Evolutionary conservation across 2,329 filamentous ascomycete genomes (phyloP).

Genomic region (Trichoderma brevicompactum): DNA sequence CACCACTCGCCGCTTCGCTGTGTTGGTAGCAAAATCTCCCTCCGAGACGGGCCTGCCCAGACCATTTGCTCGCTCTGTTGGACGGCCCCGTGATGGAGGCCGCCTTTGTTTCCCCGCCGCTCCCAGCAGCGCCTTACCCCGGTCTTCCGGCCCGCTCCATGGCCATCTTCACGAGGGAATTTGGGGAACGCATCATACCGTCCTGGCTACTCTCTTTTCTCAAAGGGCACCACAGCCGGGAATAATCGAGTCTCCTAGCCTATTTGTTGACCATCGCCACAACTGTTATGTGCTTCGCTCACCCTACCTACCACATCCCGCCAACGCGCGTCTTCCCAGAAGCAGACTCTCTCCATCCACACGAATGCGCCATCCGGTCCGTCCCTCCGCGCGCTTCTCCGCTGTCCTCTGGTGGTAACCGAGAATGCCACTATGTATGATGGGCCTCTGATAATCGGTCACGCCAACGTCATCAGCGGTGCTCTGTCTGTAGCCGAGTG

Average conservation of each 20-base stretch:
- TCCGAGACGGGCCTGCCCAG: neutral
- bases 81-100: neutral
- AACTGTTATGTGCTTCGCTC: neutral
- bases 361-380: slow-evolving; percentile 13
- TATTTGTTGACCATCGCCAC: neutral
- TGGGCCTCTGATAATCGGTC: neutral
- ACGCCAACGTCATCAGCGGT: neutral
- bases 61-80: neutral
- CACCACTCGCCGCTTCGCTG: neutral
- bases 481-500: neutral
- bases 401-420: neutral
- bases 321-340: neutral
- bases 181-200: slow-evolving; percentile 5
- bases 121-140: neutral
- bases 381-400: slow-evolving; percentile 13
- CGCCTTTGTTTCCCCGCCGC: neutral
- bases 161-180: slow-evolving; percentile 14
- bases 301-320: neutral
- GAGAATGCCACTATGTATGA: neutral
- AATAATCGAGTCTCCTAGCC: neutral
- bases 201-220: neutral
- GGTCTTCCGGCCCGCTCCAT: slow-evolving; percentile 20
- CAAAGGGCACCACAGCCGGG: neutral
- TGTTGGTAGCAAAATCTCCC: neutral
- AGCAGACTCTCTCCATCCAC: neutral